These are phyloP conservation scores for Fusarium abutilonis DNA, from an alignment of 2,329 filamentous ascomycete species.

Conservation along the genomic window DNA sequence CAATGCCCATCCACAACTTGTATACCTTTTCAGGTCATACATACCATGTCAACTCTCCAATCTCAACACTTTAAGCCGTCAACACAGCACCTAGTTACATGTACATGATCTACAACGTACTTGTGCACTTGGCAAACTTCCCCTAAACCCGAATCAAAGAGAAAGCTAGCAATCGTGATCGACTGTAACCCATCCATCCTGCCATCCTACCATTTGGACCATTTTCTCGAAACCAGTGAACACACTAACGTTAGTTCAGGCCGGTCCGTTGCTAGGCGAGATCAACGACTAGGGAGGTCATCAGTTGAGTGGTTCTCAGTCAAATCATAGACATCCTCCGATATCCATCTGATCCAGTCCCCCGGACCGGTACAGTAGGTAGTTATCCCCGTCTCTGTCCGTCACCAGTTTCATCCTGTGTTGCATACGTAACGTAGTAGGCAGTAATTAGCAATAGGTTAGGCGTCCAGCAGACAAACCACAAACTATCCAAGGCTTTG, in stretches of 20 bases:
- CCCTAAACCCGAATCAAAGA: background rate
- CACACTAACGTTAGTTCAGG: constrained; percentile 19
- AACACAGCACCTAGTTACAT: background rate
- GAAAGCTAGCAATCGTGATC: constrained; percentile 10
- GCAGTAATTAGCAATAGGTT: background rate
- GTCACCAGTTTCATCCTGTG: constrained; percentile 9
- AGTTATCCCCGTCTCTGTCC: constrained; percentile 28
- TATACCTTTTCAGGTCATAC: background rate
- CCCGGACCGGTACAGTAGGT: constrained; percentile 8
- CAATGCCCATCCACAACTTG: too few relatives aligned
- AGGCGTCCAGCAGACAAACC: background rate
- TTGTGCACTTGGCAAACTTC: constrained; percentile 31
- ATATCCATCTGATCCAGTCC: constrained; percentile 20
- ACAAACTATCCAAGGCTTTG: background rate
- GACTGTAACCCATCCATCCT: background rate
- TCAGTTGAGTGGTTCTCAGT: constrained; percentile 1
- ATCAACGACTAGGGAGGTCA: constrained; percentile 31
- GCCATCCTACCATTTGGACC: background rate
- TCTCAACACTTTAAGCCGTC: background rate
- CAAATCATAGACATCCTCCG: constrained; percentile 29
- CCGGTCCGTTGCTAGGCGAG: constrained; percentile 28
- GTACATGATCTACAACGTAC: background rate
- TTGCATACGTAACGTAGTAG: background rate
- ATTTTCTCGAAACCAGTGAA: background rate
- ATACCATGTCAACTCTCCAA: background rate